Evolutionary conservation across 2,329 filamentous ascomycete species (phyloP).

Genomic region (Epicoccum sorghinum): DNA sequence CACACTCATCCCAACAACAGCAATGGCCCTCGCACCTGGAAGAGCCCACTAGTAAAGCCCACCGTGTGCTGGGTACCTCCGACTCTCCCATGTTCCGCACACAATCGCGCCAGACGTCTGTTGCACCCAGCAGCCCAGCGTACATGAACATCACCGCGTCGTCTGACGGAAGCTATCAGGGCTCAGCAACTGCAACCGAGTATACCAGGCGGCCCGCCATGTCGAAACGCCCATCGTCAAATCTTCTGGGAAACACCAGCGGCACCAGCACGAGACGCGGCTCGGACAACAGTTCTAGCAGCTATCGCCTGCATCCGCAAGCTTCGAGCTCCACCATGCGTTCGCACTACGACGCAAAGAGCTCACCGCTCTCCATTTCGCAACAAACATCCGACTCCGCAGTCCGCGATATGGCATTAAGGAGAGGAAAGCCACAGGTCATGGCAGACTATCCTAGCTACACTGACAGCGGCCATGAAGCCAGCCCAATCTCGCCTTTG

Average conservation of each 20-base stretch:
- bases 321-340: constrained; percentile 49
- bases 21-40: constrained; percentile 34
- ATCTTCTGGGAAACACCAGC: constrained; percentile 35
- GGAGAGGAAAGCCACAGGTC: constrained; percentile 46
- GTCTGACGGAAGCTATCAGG: constrained; percentile 36
- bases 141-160: constrained; percentile 43
- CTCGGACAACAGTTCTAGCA: constrained; percentile 39
- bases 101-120: constrained; percentile 27
- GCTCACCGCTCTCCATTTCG: constrained; percentile 49
- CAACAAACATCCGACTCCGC: constrained; percentile 55
- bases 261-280: constrained; percentile 29
- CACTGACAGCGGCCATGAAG: constrained; percentile 17
- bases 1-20: background rate
- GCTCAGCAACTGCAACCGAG: constrained; percentile 30
- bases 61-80: constrained; percentile 47
- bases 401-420: constrained; percentile 51
- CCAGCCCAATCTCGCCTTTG: constrained; percentile 30
- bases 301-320: constrained; percentile 37
- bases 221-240: constrained; percentile 44
- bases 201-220: constrained; percentile 30
- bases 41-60: constrained; percentile 43
- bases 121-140: constrained; percentile 33
- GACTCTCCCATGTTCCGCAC: constrained; percentile 31
- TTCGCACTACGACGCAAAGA: constrained; percentile 52
- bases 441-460: constrained; percentile 19